Conservation (phyloP, 305 asterid genomes). For the Ajuga reptans region DNA sequence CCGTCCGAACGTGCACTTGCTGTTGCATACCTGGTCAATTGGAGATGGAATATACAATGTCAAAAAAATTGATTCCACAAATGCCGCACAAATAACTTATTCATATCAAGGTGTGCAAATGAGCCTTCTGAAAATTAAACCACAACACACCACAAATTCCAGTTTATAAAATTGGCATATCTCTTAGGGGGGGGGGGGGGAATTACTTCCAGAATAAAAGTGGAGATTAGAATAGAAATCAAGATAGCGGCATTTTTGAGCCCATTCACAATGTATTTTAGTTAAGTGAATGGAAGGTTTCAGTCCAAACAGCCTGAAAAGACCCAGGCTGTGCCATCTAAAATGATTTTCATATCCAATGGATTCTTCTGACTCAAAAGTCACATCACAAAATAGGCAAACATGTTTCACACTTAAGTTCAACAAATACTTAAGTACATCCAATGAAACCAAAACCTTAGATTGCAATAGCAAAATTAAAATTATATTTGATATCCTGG, state of each 20-base stretch:
- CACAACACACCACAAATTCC: not conserved
- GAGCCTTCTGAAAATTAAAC: slow-evolving; percentile 12
- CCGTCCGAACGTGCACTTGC: slow-evolving; percentile 99
- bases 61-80: slow-evolving; percentile 14
- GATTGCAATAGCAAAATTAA: not conserved
- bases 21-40: slow-evolving; percentile 77
- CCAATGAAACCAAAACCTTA: not conserved
- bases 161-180: not conserved
- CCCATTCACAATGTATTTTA: not conserved
- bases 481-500: not conserved
- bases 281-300: not conserved
- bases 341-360: not conserved
- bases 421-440: not conserved
- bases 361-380: not conserved
- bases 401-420: not conserved
- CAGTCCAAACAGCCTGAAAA: slow-evolving; percentile 11
- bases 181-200: not conserved
- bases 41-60: slow-evolving; percentile 20
- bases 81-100: not conserved
- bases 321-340: not conserved
- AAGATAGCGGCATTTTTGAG: not conserved
- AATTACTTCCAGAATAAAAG: not conserved
- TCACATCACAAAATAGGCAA: not conserved
- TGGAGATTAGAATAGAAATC: not conserved
- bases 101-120: not conserved